phyloP scores from a whole-genome alignment of 129 eudicot species.

The Logfia minima region DNA sequence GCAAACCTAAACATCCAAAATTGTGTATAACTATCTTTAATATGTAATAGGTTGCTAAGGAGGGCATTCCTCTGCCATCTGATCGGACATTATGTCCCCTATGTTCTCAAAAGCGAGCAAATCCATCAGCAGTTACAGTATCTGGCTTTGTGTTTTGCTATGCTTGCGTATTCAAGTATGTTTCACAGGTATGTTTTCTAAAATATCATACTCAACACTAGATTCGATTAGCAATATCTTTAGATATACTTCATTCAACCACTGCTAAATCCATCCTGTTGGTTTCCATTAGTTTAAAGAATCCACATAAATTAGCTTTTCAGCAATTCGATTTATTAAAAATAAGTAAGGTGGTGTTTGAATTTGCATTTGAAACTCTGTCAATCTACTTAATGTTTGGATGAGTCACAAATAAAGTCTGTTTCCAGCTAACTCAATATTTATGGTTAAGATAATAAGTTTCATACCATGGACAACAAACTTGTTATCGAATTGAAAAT shows the following conservation, averaged over 20 bases:
- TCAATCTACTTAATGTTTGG: neutral
- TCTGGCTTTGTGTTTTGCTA: slow-evolving; percentile 95
- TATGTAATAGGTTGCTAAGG: slow-evolving; percentile 70
- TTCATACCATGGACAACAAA: neutral
- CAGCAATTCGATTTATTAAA: neutral
- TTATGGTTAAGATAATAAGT: neutral
- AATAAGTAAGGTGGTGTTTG: neutral
- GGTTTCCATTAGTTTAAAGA: neutral
- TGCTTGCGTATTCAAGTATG: slow-evolving; percentile 87
- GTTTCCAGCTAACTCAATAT: neutral
- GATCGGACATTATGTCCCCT: slow-evolving; percentile 76
- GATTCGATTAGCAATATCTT: neutral
- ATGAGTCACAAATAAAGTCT: neutral
- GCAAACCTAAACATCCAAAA: neutral
- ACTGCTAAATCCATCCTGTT: neutral
- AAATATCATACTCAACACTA: slow-evolving; percentile 5
- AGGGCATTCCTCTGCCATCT: slow-evolving; percentile 83
- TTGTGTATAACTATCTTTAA: neutral
- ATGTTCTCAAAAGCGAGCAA: slow-evolving; percentile 81
- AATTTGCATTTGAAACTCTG: slow-evolving; percentile 3
- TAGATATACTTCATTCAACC: neutral
- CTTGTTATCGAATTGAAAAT: no score
- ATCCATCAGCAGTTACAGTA: slow-evolving; percentile 77
- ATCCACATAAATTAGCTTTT: neutral
- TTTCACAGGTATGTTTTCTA: slow-evolving; percentile 61